These are phyloP conservation scores for Hymenoscyphus repandus DNA, from an alignment of 2,329 filamentous ascomycete genomes.

Conservation along the genomic window DNA sequence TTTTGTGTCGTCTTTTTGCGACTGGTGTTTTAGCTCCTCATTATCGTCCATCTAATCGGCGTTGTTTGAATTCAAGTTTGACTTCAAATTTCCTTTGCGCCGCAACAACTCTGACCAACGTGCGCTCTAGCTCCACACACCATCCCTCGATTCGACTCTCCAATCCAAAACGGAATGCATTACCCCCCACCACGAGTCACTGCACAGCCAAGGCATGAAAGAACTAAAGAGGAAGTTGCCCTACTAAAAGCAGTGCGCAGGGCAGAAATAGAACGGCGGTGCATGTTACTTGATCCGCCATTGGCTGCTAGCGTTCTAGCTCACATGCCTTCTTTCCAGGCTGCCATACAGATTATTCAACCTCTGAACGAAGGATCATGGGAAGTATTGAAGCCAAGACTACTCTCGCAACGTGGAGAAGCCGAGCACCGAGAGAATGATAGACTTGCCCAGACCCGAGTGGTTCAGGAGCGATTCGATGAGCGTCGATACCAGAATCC, in stretches of 20 bases:
- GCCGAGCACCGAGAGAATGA: conserved; percentile 55
- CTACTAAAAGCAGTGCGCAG: conserved; percentile 59
- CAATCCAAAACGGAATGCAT: conserved; percentile 24
- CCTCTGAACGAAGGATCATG: conserved; percentile 66
- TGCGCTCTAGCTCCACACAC: conserved; percentile 16
- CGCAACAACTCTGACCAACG: conserved; percentile 4
- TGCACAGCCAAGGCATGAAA: conserved; percentile 36
- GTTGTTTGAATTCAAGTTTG: no score
- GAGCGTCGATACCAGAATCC: conserved; percentile 26
- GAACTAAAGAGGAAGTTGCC: conserved; percentile 57
- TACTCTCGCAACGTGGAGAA: conserved; percentile 59
- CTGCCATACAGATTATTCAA: conserved; percentile 63
- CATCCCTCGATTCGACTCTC: conserved; percentile 28
- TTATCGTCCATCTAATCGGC: no score
- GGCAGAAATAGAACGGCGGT: conserved; percentile 67
- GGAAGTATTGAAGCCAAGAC: conserved; percentile 61
- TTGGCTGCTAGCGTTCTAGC: conserved; percentile 56
- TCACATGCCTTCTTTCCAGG: conserved; percentile 69
- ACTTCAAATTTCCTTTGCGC: background rate
- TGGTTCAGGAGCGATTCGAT: conserved; percentile 35
- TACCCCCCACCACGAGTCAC: conserved; percentile 22
- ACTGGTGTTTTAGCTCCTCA: no score
- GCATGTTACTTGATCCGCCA: conserved; percentile 60
- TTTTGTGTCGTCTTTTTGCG: no score
- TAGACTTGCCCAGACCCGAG: conserved; percentile 29